These are phyloP conservation scores for Conticribra weissflogii DNA, from an alignment of 108 stramenopile species.

Conservation along the genomic window DNA sequence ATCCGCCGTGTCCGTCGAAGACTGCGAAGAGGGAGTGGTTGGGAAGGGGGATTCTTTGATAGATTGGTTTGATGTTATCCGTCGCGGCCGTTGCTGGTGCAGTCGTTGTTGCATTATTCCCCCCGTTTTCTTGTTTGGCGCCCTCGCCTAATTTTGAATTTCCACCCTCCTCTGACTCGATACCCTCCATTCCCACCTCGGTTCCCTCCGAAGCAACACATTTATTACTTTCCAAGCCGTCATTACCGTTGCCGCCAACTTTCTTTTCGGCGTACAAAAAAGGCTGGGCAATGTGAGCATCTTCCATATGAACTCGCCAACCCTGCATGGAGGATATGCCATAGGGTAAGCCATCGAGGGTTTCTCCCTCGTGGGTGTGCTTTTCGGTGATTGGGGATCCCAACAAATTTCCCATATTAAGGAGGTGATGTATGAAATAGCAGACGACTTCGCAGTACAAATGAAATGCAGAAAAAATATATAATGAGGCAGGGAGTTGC, in stretches of 20 bases:
- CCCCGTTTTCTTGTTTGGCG: no score
- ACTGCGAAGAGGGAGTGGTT: slow-evolving; percentile 75
- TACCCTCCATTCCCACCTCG: neutral
- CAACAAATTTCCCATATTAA: slow-evolving; percentile 15
- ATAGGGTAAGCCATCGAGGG: slow-evolving; percentile 42
- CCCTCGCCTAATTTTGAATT: no score
- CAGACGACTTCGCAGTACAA: no score
- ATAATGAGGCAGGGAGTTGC: no score
- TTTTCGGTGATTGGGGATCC: slow-evolving; percentile 43
- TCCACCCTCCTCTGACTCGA: no score
- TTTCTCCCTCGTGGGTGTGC: slow-evolving; percentile 34
- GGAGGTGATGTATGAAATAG: neutral
- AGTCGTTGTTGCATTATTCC: neutral
- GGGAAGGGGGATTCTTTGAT: slow-evolving; percentile 32
- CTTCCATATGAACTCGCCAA: slow-evolving; percentile 91
- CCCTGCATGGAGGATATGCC: slow-evolving; percentile 90
- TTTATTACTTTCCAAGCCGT: no score
- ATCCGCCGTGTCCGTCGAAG: slow-evolving; percentile 86
- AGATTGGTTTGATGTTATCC: slow-evolving; percentile 10
- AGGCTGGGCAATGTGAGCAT: slow-evolving; percentile 70
- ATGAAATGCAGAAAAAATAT: no score
- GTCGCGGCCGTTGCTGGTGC: neutral
- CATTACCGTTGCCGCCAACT: slow-evolving; percentile 8
- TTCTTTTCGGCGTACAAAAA: slow-evolving; percentile 43
- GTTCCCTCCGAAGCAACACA: no score